Percentiles rank a stretch among this genome's conserved stretches.
phyloP scores from a whole-genome alignment of 176 grass and related monocot genomes.

The Poa pratensis region DNA sequence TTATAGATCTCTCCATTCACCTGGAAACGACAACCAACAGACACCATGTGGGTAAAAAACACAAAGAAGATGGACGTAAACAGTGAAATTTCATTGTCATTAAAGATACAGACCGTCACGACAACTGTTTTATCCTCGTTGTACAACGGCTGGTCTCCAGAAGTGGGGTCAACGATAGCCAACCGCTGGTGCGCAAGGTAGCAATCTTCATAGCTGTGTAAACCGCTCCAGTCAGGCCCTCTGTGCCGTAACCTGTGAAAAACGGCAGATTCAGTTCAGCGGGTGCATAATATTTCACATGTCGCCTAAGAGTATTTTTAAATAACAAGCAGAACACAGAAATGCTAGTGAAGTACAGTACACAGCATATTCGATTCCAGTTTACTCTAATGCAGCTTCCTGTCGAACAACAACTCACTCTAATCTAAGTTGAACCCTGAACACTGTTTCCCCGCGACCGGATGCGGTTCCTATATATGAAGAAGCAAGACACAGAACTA shows the following conservation, averaged over 20 bases:
- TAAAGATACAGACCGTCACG: conserved; percentile 78
- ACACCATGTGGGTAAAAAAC: conserved; percentile 11
- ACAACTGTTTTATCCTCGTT: conserved; percentile 94
- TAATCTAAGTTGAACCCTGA: not conserved
- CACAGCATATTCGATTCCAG: not conserved
- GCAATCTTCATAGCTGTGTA: conserved; percentile 82
- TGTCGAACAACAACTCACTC: not conserved
- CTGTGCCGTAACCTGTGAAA: conserved; percentile 74
- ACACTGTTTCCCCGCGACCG: too few species aligned
- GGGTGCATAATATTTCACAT: conserved; percentile 14
- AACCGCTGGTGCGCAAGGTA: conserved; percentile 94
- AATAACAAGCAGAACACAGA: not conserved
- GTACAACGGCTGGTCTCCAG: conserved; percentile 93
- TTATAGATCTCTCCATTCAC: conserved; percentile 99
- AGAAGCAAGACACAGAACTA: too few species aligned
- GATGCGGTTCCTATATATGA: too few species aligned
- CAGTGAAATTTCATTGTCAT: not conserved
- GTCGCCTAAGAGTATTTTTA: not conserved
- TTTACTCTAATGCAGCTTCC: not conserved
- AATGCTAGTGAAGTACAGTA: not conserved
- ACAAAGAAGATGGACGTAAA: conserved; percentile 16
- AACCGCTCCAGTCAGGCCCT: conserved; percentile 96
- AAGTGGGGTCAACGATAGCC: conserved; percentile 89
- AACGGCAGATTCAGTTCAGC: conserved; percentile 34
- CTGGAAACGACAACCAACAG: conserved; percentile 49